Conservation (phyloP, 352 stramenopile species). For the Ophiocytium majus region DNA sequence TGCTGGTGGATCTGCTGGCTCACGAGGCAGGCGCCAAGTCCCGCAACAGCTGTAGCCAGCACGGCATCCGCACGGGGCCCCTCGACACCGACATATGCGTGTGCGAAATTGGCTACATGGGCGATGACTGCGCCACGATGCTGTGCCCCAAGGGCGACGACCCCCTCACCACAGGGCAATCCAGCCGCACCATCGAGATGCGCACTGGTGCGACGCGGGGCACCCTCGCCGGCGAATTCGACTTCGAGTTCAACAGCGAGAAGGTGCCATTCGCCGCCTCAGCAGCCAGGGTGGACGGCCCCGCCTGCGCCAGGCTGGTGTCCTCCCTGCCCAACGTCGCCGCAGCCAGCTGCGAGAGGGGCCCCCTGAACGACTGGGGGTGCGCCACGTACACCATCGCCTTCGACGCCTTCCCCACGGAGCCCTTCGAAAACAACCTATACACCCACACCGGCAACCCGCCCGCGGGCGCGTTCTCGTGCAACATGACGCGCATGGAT, state of each 20-base stretch:
- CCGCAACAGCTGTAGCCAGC: conserved; percentile 56
- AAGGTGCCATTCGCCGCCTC: conserved; percentile 26
- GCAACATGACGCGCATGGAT: conserved; percentile 30
- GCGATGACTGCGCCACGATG: conserved; percentile 43
- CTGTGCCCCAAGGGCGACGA: conserved; percentile 54
- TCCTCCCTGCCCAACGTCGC: conserved; percentile 49
- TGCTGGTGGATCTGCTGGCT: neutral
- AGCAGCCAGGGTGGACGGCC: conserved; percentile 26
- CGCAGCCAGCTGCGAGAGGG: conserved; percentile 24
- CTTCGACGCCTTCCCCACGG: conserved; percentile 32
- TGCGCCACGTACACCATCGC: conserved; percentile 42
- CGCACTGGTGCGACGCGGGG: conserved; percentile 40
- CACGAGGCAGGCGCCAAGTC: conserved; percentile 16
- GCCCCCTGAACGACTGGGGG: conserved; percentile 31
- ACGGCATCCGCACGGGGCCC: conserved; percentile 50
- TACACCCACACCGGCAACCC: conserved; percentile 53
- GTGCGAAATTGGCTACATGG: conserved; percentile 51
- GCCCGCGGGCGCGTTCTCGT: conserved; percentile 37
- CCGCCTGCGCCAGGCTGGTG: conserved; percentile 29
- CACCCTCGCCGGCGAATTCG: conserved; percentile 37
- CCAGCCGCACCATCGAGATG: conserved; percentile 29
- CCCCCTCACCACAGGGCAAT: conserved; percentile 34
- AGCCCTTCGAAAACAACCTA: conserved; percentile 54
- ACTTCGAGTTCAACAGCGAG: conserved; percentile 46
- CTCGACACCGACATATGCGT: conserved; percentile 50